A percentile compares a stretch with the other conserved stretches of the same genome.
These are phyloP conservation scores for Umbelopsis sp. DNA, from an alignment of 192 early-diverging fungal species.

Conservation along the genomic window DNA sequence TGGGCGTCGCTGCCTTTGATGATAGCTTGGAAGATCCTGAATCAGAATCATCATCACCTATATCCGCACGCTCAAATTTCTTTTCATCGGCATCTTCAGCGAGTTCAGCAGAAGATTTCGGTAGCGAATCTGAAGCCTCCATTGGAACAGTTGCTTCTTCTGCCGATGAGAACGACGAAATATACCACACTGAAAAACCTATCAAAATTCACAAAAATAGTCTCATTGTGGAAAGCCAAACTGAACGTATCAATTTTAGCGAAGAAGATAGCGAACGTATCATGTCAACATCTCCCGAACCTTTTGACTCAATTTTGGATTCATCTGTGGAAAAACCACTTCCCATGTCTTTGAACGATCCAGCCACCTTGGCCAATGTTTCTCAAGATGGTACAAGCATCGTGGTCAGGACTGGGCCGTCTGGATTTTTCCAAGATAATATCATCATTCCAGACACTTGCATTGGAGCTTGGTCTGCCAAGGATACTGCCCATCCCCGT, in stretches of 20 bases:
- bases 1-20: conserved; percentile 44
- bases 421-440: conserved; percentile 43
- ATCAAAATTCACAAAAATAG: neutral
- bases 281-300: neutral
- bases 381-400: neutral
- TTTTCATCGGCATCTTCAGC: conserved; percentile 4
- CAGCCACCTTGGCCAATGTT: neutral
- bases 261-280: neutral
- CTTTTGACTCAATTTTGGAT: conserved; percentile 13
- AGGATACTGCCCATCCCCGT: conserved; percentile 7
- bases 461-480: conserved; percentile 41
- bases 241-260: neutral
- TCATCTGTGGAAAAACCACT: neutral
- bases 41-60: conserved; percentile 9
- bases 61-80: neutral
- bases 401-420: conserved; percentile 27
- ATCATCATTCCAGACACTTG: conserved; percentile 39
- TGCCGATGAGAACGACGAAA: conserved; percentile 17
- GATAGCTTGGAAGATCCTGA: conserved; percentile 44
- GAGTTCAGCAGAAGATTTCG: conserved; percentile 31
- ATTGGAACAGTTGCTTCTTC: conserved; percentile 16
- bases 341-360: neutral
- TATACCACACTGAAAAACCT: neutral
- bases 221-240: conserved; percentile 1
- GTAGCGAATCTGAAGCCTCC: conserved; percentile 20